Base-by-base conservation (phyloP, 225 moss, liverwort and hornwort genomes). In the Ulota crispa region DNA sequence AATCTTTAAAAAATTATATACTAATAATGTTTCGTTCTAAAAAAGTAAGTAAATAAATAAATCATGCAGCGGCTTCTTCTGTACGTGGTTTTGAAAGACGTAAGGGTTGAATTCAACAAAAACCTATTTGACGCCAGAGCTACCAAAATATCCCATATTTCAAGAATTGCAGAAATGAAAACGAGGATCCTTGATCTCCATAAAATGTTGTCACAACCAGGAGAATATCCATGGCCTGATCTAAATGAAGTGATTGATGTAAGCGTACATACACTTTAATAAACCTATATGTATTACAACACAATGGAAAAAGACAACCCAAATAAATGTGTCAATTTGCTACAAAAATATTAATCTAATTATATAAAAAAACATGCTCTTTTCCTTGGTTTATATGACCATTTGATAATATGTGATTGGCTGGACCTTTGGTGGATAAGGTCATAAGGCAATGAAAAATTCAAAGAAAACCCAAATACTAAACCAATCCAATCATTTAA, bases 161-260 rank as follows among this genome's bases (percentile, higher is more conserved):
- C 88, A 71, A 94, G 88, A 76, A 94, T 95, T 75, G 80, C 70
- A 27, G 95, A 95, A 62, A 91, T 93, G 84, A 83, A 83, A 64
- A 72, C 37, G 27, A 85, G 92, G 47, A 92, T 97, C 78, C 8
- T 91, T 28, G 97, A 97, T 78, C 61, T 97, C 65, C 93, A 92
- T 39, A 93, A 91, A 67, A 94, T 93, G 83, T 85, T 97, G 20
- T 88, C 89, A 9, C 83, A 78, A 9, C 87, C 82, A 2, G 93
- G 92, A 59, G 93, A 91, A 8, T 97, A 83, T 78, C 80, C 82
- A 13, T 86, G 92, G 80, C 88, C 91, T 56, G 52, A 80, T 28
- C 78, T 94, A 26, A 94, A 95, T 65, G 89, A 95, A 73, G 73
- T 89, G 19, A 53, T 91, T 60, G 91, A 95, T 82, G 95, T 97